Evolutionary conservation across 108 stramenopile genomes (phyloP), one percentile per base, ranked within the genome.

Genomic region (Bacterosira constricta): DNA sequence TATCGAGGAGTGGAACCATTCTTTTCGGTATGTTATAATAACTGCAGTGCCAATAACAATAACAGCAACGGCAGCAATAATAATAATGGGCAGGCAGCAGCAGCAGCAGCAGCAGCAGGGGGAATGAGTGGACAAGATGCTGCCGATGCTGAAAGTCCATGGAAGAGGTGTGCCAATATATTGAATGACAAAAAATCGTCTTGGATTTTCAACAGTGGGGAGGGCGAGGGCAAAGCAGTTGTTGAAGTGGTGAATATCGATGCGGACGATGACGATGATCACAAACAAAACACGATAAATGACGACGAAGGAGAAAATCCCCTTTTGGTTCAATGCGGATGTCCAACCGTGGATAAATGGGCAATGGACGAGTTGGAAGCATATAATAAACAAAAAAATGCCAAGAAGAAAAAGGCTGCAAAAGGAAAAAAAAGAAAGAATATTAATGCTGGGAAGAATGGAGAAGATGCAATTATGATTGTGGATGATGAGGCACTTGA

Each of bases 1-100:
- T 92, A 88, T 49, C 75, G 91, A 17, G 91, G 91, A 13, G 63
- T 86, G 35, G 57, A 46, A 21, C 68, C 66, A 18, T 75, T 12
- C 39, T 80, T 69, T 70, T 36, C 27, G 15, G 6, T 79, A 1
- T 25, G 30, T 3, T 21, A 34, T 26, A 35, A 18, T 38, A 42
- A 42, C n/a, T 12, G 41, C 1, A n/a, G 15, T 29, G 32, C 35
- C 17, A 36, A 8, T 32, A 15, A 36, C 1, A 17, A 37, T 6
- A 5, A 36, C 36, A 29, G 2, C n/a, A 15, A 56, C 55, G 32
- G 6, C 54, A 18, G 35, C 54, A 32, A 34, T 32, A 18, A 35
- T 3, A 53, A 26, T 9, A 15, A 34, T 4, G 35, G 35, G 7
- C 20, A 6, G 1, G 8, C 41, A 42, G 17, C n/a, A n/a, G 17